Conservation (phyloP, 345 rosid species). For the Brassica juncea region DNA sequence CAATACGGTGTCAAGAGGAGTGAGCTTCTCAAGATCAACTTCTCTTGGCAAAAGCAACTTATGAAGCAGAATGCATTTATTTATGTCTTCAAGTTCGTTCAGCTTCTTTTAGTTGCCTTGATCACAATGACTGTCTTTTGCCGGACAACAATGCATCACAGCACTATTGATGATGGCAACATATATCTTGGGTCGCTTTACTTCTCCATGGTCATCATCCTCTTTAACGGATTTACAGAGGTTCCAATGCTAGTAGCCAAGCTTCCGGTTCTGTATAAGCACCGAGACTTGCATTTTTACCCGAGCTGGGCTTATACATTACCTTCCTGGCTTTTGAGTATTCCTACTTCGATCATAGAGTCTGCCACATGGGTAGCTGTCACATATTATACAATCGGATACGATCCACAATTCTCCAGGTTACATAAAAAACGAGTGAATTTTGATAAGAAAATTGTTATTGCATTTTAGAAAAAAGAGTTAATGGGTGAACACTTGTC, state of each 20-base stretch:
- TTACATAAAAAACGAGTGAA: conserved; percentile 14
- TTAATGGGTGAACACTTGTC: conserved; percentile 32
- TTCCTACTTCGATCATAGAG: conserved; percentile 85
- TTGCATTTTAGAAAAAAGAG: background rate
- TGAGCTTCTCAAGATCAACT: conserved; percentile 75
- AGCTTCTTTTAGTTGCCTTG: conserved; percentile 89
- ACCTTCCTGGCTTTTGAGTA: conserved; percentile 88
- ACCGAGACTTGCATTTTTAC: conserved; percentile 86
- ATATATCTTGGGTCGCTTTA: conserved; percentile 82
- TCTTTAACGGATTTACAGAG: conserved; percentile 96
- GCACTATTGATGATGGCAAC: conserved; percentile 84
- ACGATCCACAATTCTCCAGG: conserved; percentile 80
- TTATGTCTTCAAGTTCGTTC: conserved; percentile 90
- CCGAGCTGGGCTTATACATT: conserved; percentile 96
- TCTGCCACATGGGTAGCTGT: conserved; percentile 95
- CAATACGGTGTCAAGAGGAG: conserved; percentile 62
- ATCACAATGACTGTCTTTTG: conserved; percentile 96
- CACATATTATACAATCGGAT: conserved; percentile 87
- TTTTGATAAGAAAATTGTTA: too few relatives aligned
- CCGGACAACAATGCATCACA: conserved; percentile 82
- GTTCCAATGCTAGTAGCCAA: conserved; percentile 95
- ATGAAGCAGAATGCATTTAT: conserved; percentile 93
- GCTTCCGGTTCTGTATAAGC: conserved; percentile 97
- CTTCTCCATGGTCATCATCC: conserved; percentile 97
- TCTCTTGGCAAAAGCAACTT: conserved; percentile 83